These are phyloP conservation scores for Aphanocladium album DNA, from an alignment of 2,329 filamentous ascomycete genomes.

Conservation along the genomic window DNA sequence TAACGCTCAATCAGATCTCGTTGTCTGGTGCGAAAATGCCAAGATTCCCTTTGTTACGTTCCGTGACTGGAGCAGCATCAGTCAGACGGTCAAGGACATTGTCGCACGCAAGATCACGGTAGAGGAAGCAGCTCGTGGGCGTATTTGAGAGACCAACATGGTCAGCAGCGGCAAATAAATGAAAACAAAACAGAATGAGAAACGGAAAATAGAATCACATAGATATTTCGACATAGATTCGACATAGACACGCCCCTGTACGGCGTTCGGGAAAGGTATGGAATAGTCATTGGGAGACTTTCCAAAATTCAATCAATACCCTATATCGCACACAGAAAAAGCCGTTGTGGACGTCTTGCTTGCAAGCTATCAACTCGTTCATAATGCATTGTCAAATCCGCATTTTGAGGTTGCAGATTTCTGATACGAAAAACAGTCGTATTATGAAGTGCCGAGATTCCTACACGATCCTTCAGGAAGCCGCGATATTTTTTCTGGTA, in stretches of 20 bases:
- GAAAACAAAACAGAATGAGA: neutral
- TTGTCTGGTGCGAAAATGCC: conserved; percentile 79
- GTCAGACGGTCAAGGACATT: conserved; percentile 71
- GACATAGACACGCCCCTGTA: too few relatives aligned
- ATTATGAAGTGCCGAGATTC: too few relatives aligned
- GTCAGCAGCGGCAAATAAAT: neutral
- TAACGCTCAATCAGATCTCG: conserved; percentile 58
- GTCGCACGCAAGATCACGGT: conserved; percentile 66
- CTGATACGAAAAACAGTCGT: too few relatives aligned
- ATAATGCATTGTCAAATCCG: too few relatives aligned
- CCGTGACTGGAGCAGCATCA: conserved; percentile 75
- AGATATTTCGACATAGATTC: neutral
- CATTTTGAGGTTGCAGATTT: too few relatives aligned
- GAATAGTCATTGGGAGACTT: neutral
- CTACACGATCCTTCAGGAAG: too few relatives aligned
- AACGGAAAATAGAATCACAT: neutral
- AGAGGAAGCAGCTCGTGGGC: conserved; percentile 59
- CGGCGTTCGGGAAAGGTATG: too few relatives aligned
- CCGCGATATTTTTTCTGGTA: too few relatives aligned
- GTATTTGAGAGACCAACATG: conserved; percentile 22
- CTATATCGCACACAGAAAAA: neutral
- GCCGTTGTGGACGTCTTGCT: neutral
- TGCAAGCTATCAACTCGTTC: too few relatives aligned
- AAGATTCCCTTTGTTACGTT: conserved; percentile 85
- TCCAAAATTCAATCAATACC: neutral